Base-by-base conservation (phyloP, 305 asterid genomes). In the Petunia hybrid region DNA sequence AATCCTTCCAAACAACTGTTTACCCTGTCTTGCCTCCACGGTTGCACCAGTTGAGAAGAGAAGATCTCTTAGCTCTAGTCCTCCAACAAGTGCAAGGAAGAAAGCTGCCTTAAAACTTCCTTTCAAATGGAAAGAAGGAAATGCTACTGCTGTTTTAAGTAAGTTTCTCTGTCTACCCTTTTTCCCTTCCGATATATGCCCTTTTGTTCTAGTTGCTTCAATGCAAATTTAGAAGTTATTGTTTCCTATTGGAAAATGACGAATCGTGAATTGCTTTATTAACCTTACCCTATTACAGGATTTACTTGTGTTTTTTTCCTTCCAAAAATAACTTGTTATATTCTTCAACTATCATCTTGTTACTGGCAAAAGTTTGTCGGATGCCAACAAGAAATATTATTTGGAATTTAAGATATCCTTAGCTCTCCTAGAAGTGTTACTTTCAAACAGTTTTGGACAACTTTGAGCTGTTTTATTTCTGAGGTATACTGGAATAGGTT, bases 11-110 rank as follows among this genome's bases (percentile, higher is more conserved):
- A 88, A 82, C 75, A 97, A 97, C 80, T 97, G 99, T 86, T 86
- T 97, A 86, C 99, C 99, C 41, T 94, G 99, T 84, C 91, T 97
- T 73, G 96, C 99, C 75, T 89, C 98, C 8, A 84, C 98, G 9
- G 91, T 90, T 70, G 87, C 90, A 5, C 81, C 91, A 0, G 87
- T 87, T 40, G 97, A 93, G 71, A 94, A 93, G 93, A 90, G 95
- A 81, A 86, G 90, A 82, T 90, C 97, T 2, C 69, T 90, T 39
- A 91, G 88, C 88, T 90, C 92, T 40, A 91, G 91, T 85, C 93
- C 98, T 83, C 90, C 98, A 81, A 88, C 92, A 9, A 86, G 84
- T 82, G 86, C 90, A 12, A 87, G 90, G 89, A 97, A 93, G 86
- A 97, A 91, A 87, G 89, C 91, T 83, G 87, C 98, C 14, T 73